These are phyloP conservation scores for Gymnopus androsaceus DNA, from an alignment of 1,284 basidiomycete species.

Conservation along the genomic window DNA sequence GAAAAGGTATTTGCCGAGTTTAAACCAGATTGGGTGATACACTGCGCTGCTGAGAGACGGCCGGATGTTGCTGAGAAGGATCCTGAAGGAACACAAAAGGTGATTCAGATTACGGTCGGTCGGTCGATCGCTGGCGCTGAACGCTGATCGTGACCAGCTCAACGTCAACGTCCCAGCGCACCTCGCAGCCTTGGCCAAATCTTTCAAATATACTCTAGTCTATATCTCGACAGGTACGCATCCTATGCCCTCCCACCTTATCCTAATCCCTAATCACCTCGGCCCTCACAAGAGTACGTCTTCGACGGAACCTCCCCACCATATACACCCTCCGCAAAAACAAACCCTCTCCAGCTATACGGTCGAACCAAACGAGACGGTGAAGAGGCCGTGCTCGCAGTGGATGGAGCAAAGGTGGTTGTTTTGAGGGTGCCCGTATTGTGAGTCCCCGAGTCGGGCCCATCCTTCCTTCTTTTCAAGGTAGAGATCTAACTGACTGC, in stretches of 20 bases:
- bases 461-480: constrained; percentile 1
- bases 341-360: constrained; percentile 79
- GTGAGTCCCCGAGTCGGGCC: constrained; percentile 42
- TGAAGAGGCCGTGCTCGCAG: constrained; percentile 63
- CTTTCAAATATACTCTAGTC: constrained; percentile 60
- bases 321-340: constrained; percentile 64
- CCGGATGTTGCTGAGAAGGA: constrained; percentile 84
- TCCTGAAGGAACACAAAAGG: constrained; percentile 64
- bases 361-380: constrained; percentile 78
- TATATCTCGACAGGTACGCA: constrained; percentile 76
- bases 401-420: constrained; percentile 54
- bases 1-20: constrained; percentile 52
- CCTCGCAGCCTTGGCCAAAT: constrained; percentile 60
- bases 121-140: constrained; percentile 12
- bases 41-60: constrained; percentile 82
- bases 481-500: neutral
- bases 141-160: constrained; percentile 43
- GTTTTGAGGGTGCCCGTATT: constrained; percentile 82
- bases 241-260: neutral
- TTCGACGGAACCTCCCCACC: constrained; percentile 84
- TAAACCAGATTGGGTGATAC: constrained; percentile 76
- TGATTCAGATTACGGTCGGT: too few species aligned
- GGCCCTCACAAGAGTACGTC: constrained; percentile 62
- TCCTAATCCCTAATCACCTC: neutral
- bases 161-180: constrained; percentile 67